These are phyloP conservation scores for Zhuliangozyma parablackwelliae DNA, from an alignment of 1,139 yeast species.

Conservation along the genomic window DNA sequence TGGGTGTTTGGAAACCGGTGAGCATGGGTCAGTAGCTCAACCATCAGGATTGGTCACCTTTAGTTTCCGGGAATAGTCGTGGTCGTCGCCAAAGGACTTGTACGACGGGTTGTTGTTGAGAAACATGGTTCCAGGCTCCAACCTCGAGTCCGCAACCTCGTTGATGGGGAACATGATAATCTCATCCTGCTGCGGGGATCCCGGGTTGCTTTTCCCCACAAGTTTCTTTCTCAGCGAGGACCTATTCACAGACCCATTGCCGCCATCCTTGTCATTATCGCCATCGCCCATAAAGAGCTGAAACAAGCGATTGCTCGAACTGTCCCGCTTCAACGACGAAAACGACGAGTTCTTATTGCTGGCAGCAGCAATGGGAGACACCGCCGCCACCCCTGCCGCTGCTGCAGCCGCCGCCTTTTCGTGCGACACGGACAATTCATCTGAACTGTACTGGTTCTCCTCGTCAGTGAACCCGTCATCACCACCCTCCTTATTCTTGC, in stretches of 20 bases:
- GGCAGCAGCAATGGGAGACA: neutral
- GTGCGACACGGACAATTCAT: slow-evolving; percentile 22
- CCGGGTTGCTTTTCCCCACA: slow-evolving; percentile 11
- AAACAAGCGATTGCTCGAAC: slow-evolving; percentile 32
- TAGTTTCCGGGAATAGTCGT: slow-evolving; percentile 67
- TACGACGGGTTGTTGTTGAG: slow-evolving; percentile 53
- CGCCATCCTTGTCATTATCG: slow-evolving; percentile 12
- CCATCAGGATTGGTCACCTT: slow-evolving; percentile 63
- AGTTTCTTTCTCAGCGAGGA: slow-evolving; percentile 32
- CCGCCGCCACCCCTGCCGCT: neutral
- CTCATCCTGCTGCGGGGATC: slow-evolving; percentile 4
- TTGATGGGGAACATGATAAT: slow-evolving; percentile 36
- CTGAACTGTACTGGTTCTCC: slow-evolving; percentile 34
- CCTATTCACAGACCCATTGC: slow-evolving; percentile 21
- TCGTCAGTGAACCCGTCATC: slow-evolving; percentile 35
- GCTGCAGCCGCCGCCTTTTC: slow-evolving; percentile 17
- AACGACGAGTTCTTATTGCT: slow-evolving; percentile 11
- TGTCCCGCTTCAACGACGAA: slow-evolving; percentile 24
- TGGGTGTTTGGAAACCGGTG: neutral
- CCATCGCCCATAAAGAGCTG: slow-evolving; percentile 24
- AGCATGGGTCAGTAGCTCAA: neutral
- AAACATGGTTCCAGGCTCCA: slow-evolving; percentile 66
- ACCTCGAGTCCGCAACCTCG: slow-evolving; percentile 57
- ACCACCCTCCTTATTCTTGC: slow-evolving; percentile 20
- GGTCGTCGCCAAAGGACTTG: slow-evolving; percentile 66